Percentiles rank a stretch among this genome's conserved stretches.
These are phyloP conservation scores for Neonectria sp. DNA, from an alignment of 2,329 filamentous ascomycete genomes.

Conservation along the genomic window DNA sequence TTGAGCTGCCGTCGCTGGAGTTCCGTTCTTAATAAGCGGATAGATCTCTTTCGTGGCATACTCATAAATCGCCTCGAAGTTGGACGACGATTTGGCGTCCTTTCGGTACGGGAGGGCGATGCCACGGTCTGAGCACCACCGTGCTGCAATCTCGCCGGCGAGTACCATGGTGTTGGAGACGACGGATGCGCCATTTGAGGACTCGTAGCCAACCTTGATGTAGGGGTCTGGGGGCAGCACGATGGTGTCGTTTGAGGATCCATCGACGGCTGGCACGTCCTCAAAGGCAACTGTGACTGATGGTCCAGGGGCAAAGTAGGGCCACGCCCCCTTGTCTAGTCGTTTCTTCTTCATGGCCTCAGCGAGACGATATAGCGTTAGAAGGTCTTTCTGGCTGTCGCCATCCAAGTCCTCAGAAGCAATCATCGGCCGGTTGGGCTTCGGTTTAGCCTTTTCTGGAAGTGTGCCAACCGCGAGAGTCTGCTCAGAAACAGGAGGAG, in stretches of 20 bases:
- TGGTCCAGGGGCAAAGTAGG: slow-evolving; percentile 61
- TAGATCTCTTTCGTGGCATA: slow-evolving; percentile 55
- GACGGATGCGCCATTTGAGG: slow-evolving; percentile 51
- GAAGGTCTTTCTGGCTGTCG: slow-evolving; percentile 62
- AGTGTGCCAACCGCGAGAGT: slow-evolving; percentile 50
- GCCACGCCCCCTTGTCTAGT: slow-evolving; percentile 64
- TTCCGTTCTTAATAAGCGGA: slow-evolving; percentile 49
- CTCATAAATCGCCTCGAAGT: slow-evolving; percentile 53
- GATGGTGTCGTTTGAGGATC: slow-evolving; percentile 22
- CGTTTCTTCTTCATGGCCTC: slow-evolving; percentile 60
- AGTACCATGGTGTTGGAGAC: slow-evolving; percentile 69
- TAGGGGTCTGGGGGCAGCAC: slow-evolving; percentile 64
- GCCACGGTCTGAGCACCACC: slow-evolving; percentile 70
- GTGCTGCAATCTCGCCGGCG: slow-evolving; percentile 73
- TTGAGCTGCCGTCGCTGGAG: slow-evolving; percentile 53
- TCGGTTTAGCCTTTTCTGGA: slow-evolving; percentile 28
- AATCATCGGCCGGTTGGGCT: slow-evolving; percentile 60
- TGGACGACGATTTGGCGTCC: slow-evolving; percentile 60
- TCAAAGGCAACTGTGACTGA: slow-evolving; percentile 62
- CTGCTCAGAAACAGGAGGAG: slow-evolving; percentile 37
- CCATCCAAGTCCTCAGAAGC: slow-evolving; percentile 58
- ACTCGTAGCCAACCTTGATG: slow-evolving; percentile 57
- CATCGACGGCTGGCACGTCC: slow-evolving; percentile 43
- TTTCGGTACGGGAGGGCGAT: slow-evolving; percentile 74
- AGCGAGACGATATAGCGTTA: slow-evolving; percentile 64